Base-by-base conservation (phyloP, 257 asterid genomes). In the Fraxinus excelsior region DNA sequence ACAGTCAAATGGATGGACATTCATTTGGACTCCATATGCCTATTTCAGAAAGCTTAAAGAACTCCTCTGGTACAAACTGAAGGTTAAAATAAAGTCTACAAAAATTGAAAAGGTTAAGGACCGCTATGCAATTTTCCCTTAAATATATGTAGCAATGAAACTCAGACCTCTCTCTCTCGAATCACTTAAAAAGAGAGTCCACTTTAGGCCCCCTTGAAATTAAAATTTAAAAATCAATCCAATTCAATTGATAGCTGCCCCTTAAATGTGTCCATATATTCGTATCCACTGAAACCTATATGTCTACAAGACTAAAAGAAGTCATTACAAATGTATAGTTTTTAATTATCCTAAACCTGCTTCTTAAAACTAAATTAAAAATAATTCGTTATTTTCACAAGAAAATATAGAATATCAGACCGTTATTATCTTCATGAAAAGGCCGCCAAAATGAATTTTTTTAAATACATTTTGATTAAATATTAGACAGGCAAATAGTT, bases 311-410 rank as follows among this genome's bases (percentile, higher is more conserved):
- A 18, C 9, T 5, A 56, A 71, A 25, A 38, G 12, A 38, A 38
- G 46, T 11, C 18, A 25, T 4, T 67, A 53, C 44, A 73, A 34
- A 49, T 5, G 26, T 81, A 42, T 73, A 19, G 74, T 56, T 10
- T 53, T 66, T 35, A 13, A 74, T 71, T 75, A 65, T 79, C 78
- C 68, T 51, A 7, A 66, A 62, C 4, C 78, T 29, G 21, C 53
- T 35, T 44, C 23, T 53, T 28, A 58, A 58, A 58, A 5, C 1
- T 64, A 23, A 60, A 51, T 38, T 58, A 4, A 69, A 69, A 60
- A 69, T 2, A 31, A 8, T 16, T 46, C 8, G 56, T 49, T 80
- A 6, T 51, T 76, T 70, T 82, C 77, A 44, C 25, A 42, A 42
- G 2, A 25, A 25, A 65, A 37, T 42, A 10, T 2, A 11, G 31